These are phyloP conservation scores for Penicillium coffeae DNA, from an alignment of 495 filamentous ascomycete species.

Conservation along the genomic window DNA sequence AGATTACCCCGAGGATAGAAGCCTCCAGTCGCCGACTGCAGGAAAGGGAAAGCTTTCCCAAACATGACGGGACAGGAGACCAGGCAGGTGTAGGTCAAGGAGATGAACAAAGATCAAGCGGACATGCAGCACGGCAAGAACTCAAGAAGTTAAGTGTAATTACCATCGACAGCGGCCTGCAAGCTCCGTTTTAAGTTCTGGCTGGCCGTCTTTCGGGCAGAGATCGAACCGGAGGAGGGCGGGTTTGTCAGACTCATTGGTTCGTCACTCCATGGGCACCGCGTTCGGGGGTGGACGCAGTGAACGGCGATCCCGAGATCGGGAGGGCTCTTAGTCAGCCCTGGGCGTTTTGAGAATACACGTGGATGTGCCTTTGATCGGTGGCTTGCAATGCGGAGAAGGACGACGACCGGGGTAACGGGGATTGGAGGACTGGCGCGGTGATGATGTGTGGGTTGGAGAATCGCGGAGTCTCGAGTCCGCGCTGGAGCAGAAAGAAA, in stretches of 20 bases:
- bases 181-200: slow-evolving; percentile 68
- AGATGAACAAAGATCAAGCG: slow-evolving; percentile 6
- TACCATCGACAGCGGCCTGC: slow-evolving; percentile 79
- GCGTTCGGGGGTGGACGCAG: neutral
- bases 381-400: too few relatives aligned
- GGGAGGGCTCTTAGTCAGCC: slow-evolving; percentile 4
- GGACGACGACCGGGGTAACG: too few relatives aligned
- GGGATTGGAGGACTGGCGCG: neutral
- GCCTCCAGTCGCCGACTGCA: slow-evolving; percentile 40
- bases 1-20: slow-evolving; percentile 50
- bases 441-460: neutral
- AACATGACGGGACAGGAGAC: slow-evolving; percentile 34
- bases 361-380: neutral
- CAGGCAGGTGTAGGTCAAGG: slow-evolving; percentile 9
- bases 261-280: slow-evolving; percentile 8
- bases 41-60: slow-evolving; percentile 40
- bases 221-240: slow-evolving; percentile 51
- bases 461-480: neutral
- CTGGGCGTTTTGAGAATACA: neutral
- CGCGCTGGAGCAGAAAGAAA: neutral
- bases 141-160: slow-evolving; percentile 26
- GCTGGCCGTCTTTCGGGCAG: slow-evolving; percentile 39
- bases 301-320: neutral
- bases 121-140: slow-evolving; percentile 14
- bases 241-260: slow-evolving; percentile 55